Evolutionary conservation across 192 early-diverging fungal genomes (phyloP).

Genomic region (Phlyctochytrium planicorne): DNA sequence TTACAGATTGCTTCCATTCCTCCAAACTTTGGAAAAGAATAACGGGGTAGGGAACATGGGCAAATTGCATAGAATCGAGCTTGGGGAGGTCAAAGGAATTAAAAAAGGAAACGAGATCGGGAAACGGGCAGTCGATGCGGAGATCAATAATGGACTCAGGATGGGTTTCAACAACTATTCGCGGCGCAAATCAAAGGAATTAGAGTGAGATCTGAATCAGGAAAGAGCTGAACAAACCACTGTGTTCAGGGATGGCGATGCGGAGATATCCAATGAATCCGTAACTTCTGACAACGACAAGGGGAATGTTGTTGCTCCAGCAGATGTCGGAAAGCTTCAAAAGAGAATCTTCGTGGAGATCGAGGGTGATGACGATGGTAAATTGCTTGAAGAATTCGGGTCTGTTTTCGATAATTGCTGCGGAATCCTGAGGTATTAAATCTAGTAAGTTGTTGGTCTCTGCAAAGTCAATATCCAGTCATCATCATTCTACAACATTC

Average conservation of each 20-base stretch:
- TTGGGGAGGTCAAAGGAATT: conserved; percentile 66
- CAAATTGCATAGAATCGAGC: conserved; percentile 67
- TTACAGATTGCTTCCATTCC: conserved; percentile 67
- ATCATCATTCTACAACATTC: too few species aligned
- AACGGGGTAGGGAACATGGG: conserved; percentile 83
- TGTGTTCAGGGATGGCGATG: conserved; percentile 73
- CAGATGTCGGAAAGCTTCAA: conserved; percentile 62
- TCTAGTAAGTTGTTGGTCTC: too few species aligned
- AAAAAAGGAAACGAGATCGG: conserved; percentile 59
- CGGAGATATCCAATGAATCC: conserved; percentile 80
- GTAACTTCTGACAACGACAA: conserved; percentile 67
- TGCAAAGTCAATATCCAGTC: too few species aligned
- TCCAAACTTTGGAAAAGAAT: conserved; percentile 78
- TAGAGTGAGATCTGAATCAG: conserved; percentile 7
- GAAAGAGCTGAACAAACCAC: conserved; percentile 53
- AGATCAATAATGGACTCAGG: conserved; percentile 74
- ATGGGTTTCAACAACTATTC: conserved; percentile 86
- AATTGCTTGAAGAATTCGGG: conserved; percentile 67
- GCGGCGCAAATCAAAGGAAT: too few species aligned
- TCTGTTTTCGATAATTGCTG: conserved; percentile 42
- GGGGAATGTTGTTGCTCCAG: conserved; percentile 58
- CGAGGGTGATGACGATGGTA: conserved; percentile 73
- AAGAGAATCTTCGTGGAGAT: conserved; percentile 55
- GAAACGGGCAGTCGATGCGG: conserved; percentile 81
- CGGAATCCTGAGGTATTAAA: conserved; percentile 38